Base-by-base conservation (phyloP, 2,329 filamentous ascomycete species). In the Colletotrichum sp. region DNA sequence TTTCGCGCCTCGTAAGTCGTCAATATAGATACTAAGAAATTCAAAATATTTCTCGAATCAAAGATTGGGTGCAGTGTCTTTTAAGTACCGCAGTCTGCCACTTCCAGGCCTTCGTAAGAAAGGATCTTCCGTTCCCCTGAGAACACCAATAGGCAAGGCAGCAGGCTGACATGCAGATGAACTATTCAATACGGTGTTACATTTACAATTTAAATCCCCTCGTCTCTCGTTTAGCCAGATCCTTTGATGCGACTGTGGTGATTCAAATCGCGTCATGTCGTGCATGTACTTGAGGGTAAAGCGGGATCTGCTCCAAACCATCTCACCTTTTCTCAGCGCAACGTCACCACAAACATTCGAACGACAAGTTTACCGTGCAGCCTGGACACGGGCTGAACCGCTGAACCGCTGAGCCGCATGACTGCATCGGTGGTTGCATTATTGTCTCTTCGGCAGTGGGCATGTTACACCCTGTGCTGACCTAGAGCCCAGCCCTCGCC, bases 1-100 rank as follows among this genome's bases (percentile, higher is more conserved):
- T 32, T 32, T 0, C 1, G 1, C 30, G 30, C 30, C 1, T 18
- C 16, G 39, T n/a, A 3, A n/a, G 0, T 44, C 0, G 39, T 0
- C 6, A n/a, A 9, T 6, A 1, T 10, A 6, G 3, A n/a, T 18
- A 44, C 5, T 0, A 44, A n/a, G 8, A 44, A 1, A 12, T n/a
- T n/a, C 2, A 21, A 8, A 7, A 8, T 1, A 2, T 2, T 52
- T 3, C 2, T 52, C n/a, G 0, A 13, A 5, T 52, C n/a, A 1
- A 21, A 4, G 2, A 52, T 24, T 4, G 44, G n/a, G 44, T 1
- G 8, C 6, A 3, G 0, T 21, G 44, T 52, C 2, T 52, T 21
- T 5, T 52, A 52, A 21, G 0, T 13, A 52, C n/a, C 10, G n/a
- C n/a, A 2, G 10, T 8, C 2, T 52, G n/a, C 44, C n/a, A 21